Conservation (phyloP, 768 basidiomycete species). For the Mycena pura region DNA sequence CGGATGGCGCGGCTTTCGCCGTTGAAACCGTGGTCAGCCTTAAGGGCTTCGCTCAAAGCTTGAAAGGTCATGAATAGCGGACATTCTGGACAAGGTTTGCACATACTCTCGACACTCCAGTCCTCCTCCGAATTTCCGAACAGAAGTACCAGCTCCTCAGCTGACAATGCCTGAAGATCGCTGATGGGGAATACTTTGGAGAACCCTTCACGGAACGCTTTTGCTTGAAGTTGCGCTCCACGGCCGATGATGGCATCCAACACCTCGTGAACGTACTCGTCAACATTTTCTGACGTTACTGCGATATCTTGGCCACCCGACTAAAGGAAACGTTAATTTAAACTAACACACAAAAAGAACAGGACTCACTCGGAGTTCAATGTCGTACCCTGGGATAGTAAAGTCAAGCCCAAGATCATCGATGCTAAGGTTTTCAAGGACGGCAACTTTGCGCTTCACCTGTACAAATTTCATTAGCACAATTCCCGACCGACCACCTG, state of each 20-base stretch:
- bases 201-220: constrained; percentile 93
- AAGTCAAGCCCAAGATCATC: constrained; percentile 95
- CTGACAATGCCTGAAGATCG: constrained; percentile 90
- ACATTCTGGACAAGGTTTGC: neutral
- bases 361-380: constrained; percentile 81
- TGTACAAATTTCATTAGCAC: constrained; percentile 29
- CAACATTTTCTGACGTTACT: constrained; percentile 88
- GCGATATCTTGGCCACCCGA: constrained; percentile 78
- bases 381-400: constrained; percentile 94
- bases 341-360: neutral
- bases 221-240: constrained; percentile 79
- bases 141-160: constrained; percentile 94
- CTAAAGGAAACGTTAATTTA: constrained; percentile 42
- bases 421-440: constrained; percentile 69
- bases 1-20: constrained; percentile 92
- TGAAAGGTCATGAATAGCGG: constrained; percentile 21
- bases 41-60: constrained; percentile 90
- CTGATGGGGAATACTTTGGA: constrained; percentile 94
- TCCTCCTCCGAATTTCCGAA: constrained; percentile 99
- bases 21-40: constrained; percentile 98
- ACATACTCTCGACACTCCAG: constrained; percentile 90
- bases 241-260: constrained; percentile 87
- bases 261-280: constrained; percentile 88
- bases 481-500: neutral
- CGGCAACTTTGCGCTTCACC: constrained; percentile 62